Conservation (phyloP, 768 basidiomycete species). For the Agrocybe pediades region DNA sequence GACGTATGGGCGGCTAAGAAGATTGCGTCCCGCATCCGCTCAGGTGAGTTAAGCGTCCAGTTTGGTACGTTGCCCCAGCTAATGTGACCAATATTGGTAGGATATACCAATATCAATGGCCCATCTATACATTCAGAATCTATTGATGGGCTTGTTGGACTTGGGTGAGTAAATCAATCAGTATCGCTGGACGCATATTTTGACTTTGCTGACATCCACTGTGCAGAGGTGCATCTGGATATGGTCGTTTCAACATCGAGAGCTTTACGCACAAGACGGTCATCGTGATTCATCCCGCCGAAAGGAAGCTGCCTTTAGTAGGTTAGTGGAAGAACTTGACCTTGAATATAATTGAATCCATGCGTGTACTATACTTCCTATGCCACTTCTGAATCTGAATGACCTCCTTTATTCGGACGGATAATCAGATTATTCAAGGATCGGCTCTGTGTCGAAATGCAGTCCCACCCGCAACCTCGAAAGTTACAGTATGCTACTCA, state of each 20-base stretch:
- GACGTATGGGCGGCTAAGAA: constrained; percentile 44
- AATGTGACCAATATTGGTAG: constrained; percentile 25
- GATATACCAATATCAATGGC: constrained; percentile 58
- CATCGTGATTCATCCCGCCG: constrained; percentile 41
- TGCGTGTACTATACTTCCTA: too few relatives aligned
- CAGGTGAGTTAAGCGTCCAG: constrained; percentile 32
- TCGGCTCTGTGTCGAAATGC: too few relatives aligned
- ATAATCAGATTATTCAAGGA: too few relatives aligned
- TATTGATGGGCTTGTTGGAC: constrained; percentile 36
- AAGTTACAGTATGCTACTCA: too few relatives aligned
- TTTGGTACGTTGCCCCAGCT: neutral
- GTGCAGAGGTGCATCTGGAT: constrained; percentile 47
- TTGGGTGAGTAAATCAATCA: constrained; percentile 40
- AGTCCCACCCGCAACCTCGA: too few relatives aligned
- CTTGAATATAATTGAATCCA: too few relatives aligned
- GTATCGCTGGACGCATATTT: neutral
- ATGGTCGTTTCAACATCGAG: constrained; percentile 54
- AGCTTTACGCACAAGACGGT: constrained; percentile 49
- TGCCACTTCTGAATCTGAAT: too few relatives aligned
- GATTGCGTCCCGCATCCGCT: constrained; percentile 49
- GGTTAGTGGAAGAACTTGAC: too few relatives aligned
- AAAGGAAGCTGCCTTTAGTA: constrained; percentile 22
- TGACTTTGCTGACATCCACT: neutral
- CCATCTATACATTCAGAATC: constrained; percentile 49
- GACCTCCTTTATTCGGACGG: too few relatives aligned